phyloP scores from a whole-genome alignment of 1,284 basidiomycete genomes.

The Rhodotorula mucilaginosa region DNA sequence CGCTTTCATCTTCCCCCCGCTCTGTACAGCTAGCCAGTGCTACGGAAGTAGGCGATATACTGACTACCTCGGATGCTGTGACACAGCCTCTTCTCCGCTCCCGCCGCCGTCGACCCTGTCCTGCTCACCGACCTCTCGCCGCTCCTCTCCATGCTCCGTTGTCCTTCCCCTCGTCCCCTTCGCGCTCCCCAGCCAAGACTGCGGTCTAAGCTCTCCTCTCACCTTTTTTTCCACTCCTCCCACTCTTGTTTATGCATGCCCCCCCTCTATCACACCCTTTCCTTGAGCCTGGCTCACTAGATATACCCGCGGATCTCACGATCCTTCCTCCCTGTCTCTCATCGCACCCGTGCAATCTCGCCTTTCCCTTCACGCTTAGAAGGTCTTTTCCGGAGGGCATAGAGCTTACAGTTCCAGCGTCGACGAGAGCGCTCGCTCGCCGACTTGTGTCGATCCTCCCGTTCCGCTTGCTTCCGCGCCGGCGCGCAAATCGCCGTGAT shows the following conservation, averaged over 20 bases:
- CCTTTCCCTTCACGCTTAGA: neutral
- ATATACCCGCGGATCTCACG: neutral
- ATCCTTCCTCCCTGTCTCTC: neutral
- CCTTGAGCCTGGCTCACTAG: too few species aligned
- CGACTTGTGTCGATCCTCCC: too few species aligned
- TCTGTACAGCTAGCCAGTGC: too few species aligned
- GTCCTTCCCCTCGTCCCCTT: neutral
- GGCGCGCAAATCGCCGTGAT: too few species aligned
- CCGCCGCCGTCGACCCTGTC: constrained; percentile 2
- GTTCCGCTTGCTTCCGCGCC: too few species aligned
- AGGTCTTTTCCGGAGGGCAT: neutral
- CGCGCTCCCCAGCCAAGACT: neutral
- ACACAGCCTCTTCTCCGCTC: neutral
- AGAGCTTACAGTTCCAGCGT: neutral
- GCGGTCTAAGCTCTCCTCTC: neutral
- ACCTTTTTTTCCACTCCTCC: neutral
- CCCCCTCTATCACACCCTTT: neutral
- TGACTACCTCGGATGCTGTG: too few species aligned
- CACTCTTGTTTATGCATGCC: neutral
- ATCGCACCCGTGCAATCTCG: neutral
- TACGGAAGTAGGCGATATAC: too few species aligned
- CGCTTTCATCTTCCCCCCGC: too few species aligned
- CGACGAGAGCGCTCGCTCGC: too few species aligned
- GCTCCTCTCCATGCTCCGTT: neutral
- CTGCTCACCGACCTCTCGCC: neutral